Base-by-base conservation (phyloP, 2,329 filamentous ascomycete genomes). In the Verticillium isaacii region DNA sequence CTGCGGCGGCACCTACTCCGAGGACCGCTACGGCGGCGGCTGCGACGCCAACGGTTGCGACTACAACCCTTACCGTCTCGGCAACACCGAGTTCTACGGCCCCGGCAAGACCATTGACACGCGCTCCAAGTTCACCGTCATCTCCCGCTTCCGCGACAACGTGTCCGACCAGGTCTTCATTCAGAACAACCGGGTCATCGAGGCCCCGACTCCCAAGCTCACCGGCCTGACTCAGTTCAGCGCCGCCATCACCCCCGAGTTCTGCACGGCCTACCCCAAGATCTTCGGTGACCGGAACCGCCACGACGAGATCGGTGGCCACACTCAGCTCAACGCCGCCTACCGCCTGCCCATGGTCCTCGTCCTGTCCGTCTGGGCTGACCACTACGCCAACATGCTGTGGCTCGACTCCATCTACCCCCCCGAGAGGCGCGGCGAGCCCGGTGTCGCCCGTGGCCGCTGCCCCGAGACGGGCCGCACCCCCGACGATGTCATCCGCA, bases 11-110 rank as follows among this genome's bases (percentile, higher is more conserved):
- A 77, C 78, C 19, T 82, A 79, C 68, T 77, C 74, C 6, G 68
- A 71, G 59, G 73, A 79, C 64, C 83, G 85, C 66, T 87, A 86
- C 70, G 75, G 71, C 15, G 85, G 85, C 62, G 74, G 82, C 54
- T 89, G 87, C 75, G 87, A 89, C 72, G 84, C 85, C 64, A 84
- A 87, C 68, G 87, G 87, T 32, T 89, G 87, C 68, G 86, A 88
- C 70, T 88, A 85, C 78, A 88, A 88, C 79, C 75, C 82, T 32
- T 89, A 83, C 82, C 85, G 86, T 68, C 80, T 85, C 77, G 86
- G 85, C 56, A 81, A 84, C 72, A 76, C 75, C 37, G 75, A 77
- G 71, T 89, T 88, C 77, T 89, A 84, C 73, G 87, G 86, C 41
- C 74, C 79, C 0, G 83, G 81, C 65, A 78, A 77, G 71, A 85